Percentiles rank a stretch among this genome's conserved stretches.
These are phyloP conservation scores for Aureobasidium sp. DNA, from an alignment of 2,329 filamentous ascomycete genomes.

Conservation along the genomic window DNA sequence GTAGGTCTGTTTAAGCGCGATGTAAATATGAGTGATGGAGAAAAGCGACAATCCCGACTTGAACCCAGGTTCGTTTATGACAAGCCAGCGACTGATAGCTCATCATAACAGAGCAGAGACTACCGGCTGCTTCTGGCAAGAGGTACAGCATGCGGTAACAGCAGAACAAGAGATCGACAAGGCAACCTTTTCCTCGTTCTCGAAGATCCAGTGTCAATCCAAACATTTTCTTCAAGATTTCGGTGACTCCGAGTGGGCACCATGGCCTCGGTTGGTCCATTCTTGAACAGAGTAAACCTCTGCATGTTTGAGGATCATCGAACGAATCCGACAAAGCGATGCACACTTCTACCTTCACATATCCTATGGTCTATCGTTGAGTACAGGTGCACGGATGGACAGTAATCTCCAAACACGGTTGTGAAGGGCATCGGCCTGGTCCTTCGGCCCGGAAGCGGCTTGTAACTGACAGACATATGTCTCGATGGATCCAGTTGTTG, in stretches of 20 bases:
- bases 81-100: background rate
- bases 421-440: background rate
- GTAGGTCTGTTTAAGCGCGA: background rate
- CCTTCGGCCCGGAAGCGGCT: background rate
- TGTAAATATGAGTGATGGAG: background rate
- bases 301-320: background rate
- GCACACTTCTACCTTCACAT: background rate
- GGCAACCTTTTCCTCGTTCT: background rate
- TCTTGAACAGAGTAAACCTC: background rate
- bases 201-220: background rate
- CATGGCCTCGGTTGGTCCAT: background rate
- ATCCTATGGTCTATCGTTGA: background rate
- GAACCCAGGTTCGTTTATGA: background rate
- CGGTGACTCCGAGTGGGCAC: background rate
- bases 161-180: background rate
- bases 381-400: background rate
- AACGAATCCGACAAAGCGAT: background rate
- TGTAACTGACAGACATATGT: background rate
- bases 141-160: background rate
- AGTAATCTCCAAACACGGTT: background rate
- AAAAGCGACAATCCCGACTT: background rate
- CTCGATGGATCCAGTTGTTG: background rate
- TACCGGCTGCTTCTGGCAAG: background rate
- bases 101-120: background rate
- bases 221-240: background rate